These are phyloP conservation scores for Curvularia verruculosa DNA, from an alignment of 2,329 filamentous ascomycete genomes.

Conservation along the genomic window DNA sequence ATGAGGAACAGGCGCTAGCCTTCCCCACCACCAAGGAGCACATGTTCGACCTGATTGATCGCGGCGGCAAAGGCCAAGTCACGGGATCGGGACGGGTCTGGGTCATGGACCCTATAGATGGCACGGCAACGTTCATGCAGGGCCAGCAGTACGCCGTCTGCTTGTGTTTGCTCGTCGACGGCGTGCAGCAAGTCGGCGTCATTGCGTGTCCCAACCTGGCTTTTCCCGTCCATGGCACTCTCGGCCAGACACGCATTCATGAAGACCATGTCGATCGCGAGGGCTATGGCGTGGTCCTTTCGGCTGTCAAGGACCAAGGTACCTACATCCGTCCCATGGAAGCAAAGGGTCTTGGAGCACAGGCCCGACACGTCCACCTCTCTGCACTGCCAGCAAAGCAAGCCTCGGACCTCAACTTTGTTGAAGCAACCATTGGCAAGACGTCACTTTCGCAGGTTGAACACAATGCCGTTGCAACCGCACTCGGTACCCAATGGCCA, in stretches of 20 bases:
- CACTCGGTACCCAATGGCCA: conserved; percentile 54
- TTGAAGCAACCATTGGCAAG: conserved; percentile 53
- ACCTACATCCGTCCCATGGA: conserved; percentile 51
- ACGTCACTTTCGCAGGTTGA: conserved; percentile 46
- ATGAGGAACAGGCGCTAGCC: conserved; percentile 16
- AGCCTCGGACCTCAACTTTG: conserved; percentile 50
- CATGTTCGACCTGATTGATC: conserved; percentile 67
- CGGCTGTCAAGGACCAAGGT: conserved; percentile 56
- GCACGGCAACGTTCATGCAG: conserved; percentile 66
- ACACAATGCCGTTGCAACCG: conserved; percentile 47
- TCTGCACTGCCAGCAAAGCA: conserved; percentile 31
- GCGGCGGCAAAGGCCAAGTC: conserved; percentile 61
- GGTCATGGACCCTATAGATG: conserved; percentile 70
- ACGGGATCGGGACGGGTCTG: conserved; percentile 58
- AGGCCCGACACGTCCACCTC: conserved; percentile 40
- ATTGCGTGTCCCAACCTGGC: conserved; percentile 68
- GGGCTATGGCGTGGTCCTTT: conserved; percentile 53
- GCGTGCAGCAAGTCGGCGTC: conserved; percentile 63
- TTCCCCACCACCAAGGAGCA: conserved; percentile 57
- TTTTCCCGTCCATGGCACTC: conserved; percentile 37
- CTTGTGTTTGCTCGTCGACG: conserved; percentile 63
- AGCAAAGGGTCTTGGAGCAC: conserved; percentile 36
- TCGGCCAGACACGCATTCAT: conserved; percentile 31
- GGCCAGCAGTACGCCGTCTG: conserved; percentile 69
- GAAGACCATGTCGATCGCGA: conserved; percentile 52